Evolutionary conservation across 805 yeast species (phyloP).

Genomic region (Kodamaea sagamina): DNA sequence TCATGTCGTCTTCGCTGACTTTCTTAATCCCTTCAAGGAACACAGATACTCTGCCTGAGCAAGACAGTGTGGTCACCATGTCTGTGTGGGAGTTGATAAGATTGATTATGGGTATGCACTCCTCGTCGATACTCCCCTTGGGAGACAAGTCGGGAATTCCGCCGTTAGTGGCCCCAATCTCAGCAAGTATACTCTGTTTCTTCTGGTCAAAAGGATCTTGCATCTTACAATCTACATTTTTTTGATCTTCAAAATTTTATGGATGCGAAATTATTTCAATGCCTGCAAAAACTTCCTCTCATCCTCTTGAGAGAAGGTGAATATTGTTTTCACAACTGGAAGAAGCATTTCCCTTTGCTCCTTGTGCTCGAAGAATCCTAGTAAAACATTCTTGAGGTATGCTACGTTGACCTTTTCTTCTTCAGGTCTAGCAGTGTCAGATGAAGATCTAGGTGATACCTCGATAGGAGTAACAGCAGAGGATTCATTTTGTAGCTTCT

Average conservation of each 20-base stretch:
- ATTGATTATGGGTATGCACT: slow-evolving; percentile 70
- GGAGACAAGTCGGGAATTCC: slow-evolving; percentile 71
- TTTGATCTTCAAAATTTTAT: not conserved
- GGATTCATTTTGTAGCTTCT: slow-evolving; percentile 38
- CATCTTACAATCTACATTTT: slow-evolving; percentile 21
- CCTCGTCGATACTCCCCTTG: slow-evolving; percentile 79
- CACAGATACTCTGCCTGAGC: slow-evolving; percentile 85
- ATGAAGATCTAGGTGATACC: slow-evolving; percentile 11
- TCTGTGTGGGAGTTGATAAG: slow-evolving; percentile 62
- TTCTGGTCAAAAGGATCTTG: slow-evolving; percentile 68
- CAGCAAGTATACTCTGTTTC: slow-evolving; percentile 54
- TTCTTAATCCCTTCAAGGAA: slow-evolving; percentile 72
- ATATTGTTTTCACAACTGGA: slow-evolving; percentile 79
- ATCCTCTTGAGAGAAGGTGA: slow-evolving; percentile 69
- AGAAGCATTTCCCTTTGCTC: slow-evolving; percentile 86
- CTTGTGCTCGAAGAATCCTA: slow-evolving; percentile 87
- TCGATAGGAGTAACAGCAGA: slow-evolving; percentile 21
- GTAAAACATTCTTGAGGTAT: slow-evolving; percentile 83
- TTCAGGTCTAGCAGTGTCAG: slow-evolving; percentile 18
- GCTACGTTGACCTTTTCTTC: slow-evolving; percentile 54
- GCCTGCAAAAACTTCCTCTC: slow-evolving; percentile 70
- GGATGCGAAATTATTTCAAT: slow-evolving; percentile 29
- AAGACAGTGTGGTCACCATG: slow-evolving; percentile 85
- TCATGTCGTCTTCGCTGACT: slow-evolving; percentile 23
- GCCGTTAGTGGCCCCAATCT: slow-evolving; percentile 47